Evolutionary conservation across 768 basidiomycete species (phyloP), one percentile per base, ranked within the genome.

Genomic region (Hydnomerulius pinastri): DNA sequence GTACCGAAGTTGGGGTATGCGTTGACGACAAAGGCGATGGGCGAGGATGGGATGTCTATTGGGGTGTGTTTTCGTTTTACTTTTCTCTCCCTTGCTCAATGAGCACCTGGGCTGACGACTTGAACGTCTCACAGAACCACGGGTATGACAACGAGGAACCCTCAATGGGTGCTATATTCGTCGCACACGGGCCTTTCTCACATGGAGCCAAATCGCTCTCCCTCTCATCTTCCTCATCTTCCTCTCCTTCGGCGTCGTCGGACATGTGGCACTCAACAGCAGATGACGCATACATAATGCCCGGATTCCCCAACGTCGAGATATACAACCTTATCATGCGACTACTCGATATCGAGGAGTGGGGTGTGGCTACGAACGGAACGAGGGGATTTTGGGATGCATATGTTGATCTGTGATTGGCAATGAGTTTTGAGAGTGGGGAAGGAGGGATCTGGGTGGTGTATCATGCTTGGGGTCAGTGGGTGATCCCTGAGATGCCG

Each of bases 151-250:
- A 93, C 57, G 66, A 78, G 15, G 82, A 85, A 35, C 61, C 73
- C 11, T 74, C 86, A 6, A 96, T 96, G 94, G 82, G 84, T 43
- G 92, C 92, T 2, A 86, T 92, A 64, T 95, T 96, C 67, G 85
- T 96, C 50, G 92, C 91, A 9, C 91, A 93, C 62, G 94, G 94
- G 1, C 94, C 94, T 0, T 94, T 93, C 67, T 83, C 87, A 12
- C 69, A 80, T 10, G 77, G 81, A 36, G 76, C 83, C 45, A 93
- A 92, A 67, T 49, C 67, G 49, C 23, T 63, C 50, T 43, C 62
- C 68, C 66, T 37, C 58, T 67, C 18, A 71, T 69, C 58, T 73
- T 80, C 54, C 21, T 40, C 51, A 4, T 1, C 47, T 33, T 11
- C 37, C 23, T 43, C 56, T 44, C 3, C 61, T 10, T 54, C 56